phyloP scores from a whole-genome alignment of 2,329 filamentous ascomycete genomes.

The Cryphonectria carpinicola region DNA sequence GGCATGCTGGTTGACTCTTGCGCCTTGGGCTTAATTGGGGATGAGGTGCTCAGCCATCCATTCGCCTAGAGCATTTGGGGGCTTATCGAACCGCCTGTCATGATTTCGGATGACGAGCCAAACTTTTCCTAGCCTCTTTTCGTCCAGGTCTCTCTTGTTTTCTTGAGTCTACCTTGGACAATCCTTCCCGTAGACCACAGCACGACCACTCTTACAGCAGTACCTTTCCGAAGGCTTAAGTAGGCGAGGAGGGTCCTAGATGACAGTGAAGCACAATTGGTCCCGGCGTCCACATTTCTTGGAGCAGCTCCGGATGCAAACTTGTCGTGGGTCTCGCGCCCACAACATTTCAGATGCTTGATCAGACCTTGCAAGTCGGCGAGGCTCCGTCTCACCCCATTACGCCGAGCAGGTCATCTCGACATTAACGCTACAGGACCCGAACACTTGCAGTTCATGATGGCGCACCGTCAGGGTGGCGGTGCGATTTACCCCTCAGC shows the following conservation, averaged over 20 bases:
- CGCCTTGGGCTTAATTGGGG: neutral
- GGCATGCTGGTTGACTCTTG: neutral
- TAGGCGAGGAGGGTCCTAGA: conserved; percentile 12
- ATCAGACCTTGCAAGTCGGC: neutral
- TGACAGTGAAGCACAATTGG: neutral
- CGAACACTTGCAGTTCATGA: neutral
- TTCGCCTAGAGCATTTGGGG: neutral
- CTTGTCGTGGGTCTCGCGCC: neutral
- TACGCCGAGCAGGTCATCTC: neutral
- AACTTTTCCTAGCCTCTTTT: neutral
- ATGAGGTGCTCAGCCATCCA: neutral
- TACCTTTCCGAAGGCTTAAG: neutral
- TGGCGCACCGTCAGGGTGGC: neutral
- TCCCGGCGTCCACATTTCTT: neutral
- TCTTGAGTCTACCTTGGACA: conserved; percentile 9
- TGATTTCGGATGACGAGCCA: conserved; percentile 17
- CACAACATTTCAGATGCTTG: neutral
- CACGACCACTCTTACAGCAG: neutral
- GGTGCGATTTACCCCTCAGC: neutral
- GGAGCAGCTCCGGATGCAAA: neutral
- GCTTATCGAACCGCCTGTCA: neutral
- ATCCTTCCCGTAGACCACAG: conserved; percentile 11
- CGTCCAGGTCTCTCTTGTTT: neutral
- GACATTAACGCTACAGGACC: neutral
- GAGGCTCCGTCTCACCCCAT: neutral